Conservation (phyloP, 1,284 basidiomycete genomes). For the Coriolopsis trogii region DNA sequence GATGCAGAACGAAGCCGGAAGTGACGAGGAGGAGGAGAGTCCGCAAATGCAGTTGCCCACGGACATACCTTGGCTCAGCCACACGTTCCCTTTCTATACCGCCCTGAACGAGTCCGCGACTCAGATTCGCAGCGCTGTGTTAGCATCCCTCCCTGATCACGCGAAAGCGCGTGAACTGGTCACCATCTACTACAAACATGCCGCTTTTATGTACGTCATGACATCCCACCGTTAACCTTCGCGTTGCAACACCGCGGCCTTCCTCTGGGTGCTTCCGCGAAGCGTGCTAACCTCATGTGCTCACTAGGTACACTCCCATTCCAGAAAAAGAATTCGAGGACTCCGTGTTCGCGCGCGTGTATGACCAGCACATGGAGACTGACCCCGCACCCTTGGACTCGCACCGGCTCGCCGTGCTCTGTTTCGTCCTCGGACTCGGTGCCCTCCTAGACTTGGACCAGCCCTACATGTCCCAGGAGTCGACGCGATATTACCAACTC, state of each 20-base stretch:
- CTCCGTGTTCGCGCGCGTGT: slow-evolving; percentile 53
- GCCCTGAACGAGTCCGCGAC: slow-evolving; percentile 45
- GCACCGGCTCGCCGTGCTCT: slow-evolving; percentile 44
- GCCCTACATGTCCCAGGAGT: slow-evolving; percentile 51
- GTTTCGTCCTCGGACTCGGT: slow-evolving; percentile 38
- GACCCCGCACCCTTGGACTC: slow-evolving; percentile 48
- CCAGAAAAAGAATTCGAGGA: slow-evolving; percentile 56
- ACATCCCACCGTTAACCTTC: background rate
- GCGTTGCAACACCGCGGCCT: slow-evolving; percentile 14
- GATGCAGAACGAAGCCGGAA: slow-evolving; percentile 65
- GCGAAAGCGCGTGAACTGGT: slow-evolving; percentile 46
- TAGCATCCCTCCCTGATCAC: slow-evolving; percentile 49
- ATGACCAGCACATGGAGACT: slow-evolving; percentile 42
- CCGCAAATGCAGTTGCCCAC: slow-evolving; percentile 46
- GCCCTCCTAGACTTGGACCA: slow-evolving; percentile 46
- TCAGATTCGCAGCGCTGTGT: slow-evolving; percentile 45
- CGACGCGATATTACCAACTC: slow-evolving; percentile 61
- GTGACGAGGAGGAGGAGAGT: slow-evolving; percentile 52
- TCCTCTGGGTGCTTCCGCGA: slow-evolving; percentile 15
- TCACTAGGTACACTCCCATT: slow-evolving; percentile 61
- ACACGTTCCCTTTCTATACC: slow-evolving; percentile 60
- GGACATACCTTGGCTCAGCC: slow-evolving; percentile 59
- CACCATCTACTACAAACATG: slow-evolving; percentile 62
- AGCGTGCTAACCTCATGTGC: slow-evolving; percentile 7
- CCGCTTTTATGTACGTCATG: slow-evolving; percentile 65